Conservation (phyloP, 2,329 filamentous ascomycete species). For the Scedosporium minutisporum region DNA sequence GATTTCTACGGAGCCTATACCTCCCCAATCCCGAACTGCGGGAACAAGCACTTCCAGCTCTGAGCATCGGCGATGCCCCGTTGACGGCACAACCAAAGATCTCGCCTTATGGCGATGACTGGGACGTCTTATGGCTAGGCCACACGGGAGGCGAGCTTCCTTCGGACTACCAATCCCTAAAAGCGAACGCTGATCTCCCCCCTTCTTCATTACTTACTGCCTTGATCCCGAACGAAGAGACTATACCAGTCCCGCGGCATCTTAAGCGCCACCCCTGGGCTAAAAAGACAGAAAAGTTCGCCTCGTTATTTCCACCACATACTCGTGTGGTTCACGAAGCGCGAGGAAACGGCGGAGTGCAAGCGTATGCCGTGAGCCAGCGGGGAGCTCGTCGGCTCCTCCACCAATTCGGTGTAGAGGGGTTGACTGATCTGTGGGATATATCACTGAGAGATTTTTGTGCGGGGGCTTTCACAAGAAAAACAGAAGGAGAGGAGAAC, state of each 20-base stretch:
- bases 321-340: constrained; percentile 33
- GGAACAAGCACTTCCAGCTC: neutral
- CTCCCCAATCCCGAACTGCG: neutral
- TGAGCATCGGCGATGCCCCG: neutral
- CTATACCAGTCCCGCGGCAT: constrained; percentile 19
- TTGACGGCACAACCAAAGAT: neutral
- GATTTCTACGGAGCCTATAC: neutral
- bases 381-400: constrained; percentile 31
- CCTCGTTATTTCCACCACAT: constrained; percentile 26
- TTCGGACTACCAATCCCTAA: neutral
- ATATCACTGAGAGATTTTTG: constrained; percentile 36
- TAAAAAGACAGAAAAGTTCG: constrained; percentile 12
- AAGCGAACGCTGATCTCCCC: constrained; percentile 4
- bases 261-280: constrained; percentile 24
- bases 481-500: neutral
- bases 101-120: constrained; percentile 33
- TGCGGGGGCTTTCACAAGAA: constrained; percentile 19
- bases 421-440: constrained; percentile 30
- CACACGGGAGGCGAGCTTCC: constrained; percentile 32
- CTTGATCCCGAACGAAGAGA: constrained; percentile 21
- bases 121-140: constrained; percentile 43
- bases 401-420: constrained; percentile 32
- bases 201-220: constrained; percentile 3
- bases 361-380: constrained; percentile 31
- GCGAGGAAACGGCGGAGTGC: constrained; percentile 27